Evolutionary conservation across 2,329 filamentous ascomycete genomes (phyloP), one percentile per base, ranked within the genome.

Genomic region (Penicillium sp.): DNA sequence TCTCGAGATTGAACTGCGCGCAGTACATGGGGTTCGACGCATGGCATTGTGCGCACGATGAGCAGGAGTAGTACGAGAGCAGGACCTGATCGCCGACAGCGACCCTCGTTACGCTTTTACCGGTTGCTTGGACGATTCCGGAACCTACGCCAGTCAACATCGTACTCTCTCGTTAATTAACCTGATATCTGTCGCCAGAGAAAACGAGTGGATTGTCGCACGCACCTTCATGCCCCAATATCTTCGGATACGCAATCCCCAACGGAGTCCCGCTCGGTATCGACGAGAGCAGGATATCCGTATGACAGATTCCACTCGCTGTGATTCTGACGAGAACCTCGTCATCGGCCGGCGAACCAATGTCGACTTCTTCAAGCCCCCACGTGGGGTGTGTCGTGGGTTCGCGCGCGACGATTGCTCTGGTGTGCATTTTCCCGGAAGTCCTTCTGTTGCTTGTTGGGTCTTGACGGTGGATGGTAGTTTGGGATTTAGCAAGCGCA

Each of bases 21-120:
- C 78, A 79, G 52, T 71, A 73, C 5, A 72, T 70, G 29, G 64
- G 70, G 41, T 67, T 73, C 2, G 58, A 67, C 7, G 60, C 61
- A 38, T 44, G 54, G 50, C 78, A 80, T n/a, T 70, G 62, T 5
- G 45, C 56, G 64, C 78, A 80, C 0, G 63, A 38, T 5, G 69
- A 67, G 62, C 78, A 80, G 48, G 68, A 72, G 8, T 69, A 69
- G 47, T 73, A 79, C 1, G 72, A 75, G 2, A 79, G 68, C 7
- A 80, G 64, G 6, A 79, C 76, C 9, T 68, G 66, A 61, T 70
- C 56, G 44, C 70, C 61, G 45, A 64, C 1, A 5, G 44, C 26
- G 2, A 71, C 56, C 0, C 47, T 56, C 26, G 58, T 64, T 1
- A 68, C 52, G 26, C 67, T 64, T 2, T 53, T 63, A 6, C 69